Conservation (phyloP, 371 early-diverging fungal genomes). For the Apophysomyces elegans region DNA sequence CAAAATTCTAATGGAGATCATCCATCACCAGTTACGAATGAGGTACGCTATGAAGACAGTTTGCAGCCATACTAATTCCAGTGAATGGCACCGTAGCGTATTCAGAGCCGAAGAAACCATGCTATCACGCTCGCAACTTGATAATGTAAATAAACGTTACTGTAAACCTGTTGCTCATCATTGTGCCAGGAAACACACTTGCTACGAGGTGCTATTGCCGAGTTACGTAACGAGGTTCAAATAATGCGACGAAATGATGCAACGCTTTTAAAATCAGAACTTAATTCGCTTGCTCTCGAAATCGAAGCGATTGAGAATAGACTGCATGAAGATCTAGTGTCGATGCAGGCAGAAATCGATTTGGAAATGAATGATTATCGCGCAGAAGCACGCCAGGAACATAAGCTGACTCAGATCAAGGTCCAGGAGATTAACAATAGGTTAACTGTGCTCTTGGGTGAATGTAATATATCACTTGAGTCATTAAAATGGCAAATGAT, state of each 20-base stretch:
- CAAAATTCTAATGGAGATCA: conserved; percentile 22
- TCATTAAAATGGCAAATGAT: conserved; percentile 74
- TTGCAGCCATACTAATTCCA: neutral
- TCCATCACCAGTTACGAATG: conserved; percentile 23
- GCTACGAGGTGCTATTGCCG: conserved; percentile 69
- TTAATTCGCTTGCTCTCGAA: conserved; percentile 69
- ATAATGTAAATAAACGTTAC: conserved; percentile 19
- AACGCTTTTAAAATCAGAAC: conserved; percentile 66
- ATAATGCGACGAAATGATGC: conserved; percentile 81
- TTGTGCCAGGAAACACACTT: conserved; percentile 56
- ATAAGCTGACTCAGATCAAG: conserved; percentile 69
- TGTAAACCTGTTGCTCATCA: too few species aligned
- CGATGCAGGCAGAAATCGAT: conserved; percentile 75
- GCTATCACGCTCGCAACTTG: conserved; percentile 21
- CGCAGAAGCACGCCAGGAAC: conserved; percentile 73
- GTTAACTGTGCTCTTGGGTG: conserved; percentile 71
- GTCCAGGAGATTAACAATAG: conserved; percentile 80
- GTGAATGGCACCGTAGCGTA: conserved; percentile 1
- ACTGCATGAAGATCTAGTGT: conserved; percentile 69
- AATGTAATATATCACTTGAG: conserved; percentile 80
- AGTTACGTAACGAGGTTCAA: conserved; percentile 80
- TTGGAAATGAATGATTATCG: conserved; percentile 85
- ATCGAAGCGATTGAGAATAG: conserved; percentile 71
- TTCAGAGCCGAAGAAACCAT: conserved; percentile 5
- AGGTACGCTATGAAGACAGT: conserved; percentile 7